These are phyloP conservation scores for Aspergillus luchuensis DNA, from an alignment of 2,329 filamentous ascomycete species.

Conservation along the genomic window DNA sequence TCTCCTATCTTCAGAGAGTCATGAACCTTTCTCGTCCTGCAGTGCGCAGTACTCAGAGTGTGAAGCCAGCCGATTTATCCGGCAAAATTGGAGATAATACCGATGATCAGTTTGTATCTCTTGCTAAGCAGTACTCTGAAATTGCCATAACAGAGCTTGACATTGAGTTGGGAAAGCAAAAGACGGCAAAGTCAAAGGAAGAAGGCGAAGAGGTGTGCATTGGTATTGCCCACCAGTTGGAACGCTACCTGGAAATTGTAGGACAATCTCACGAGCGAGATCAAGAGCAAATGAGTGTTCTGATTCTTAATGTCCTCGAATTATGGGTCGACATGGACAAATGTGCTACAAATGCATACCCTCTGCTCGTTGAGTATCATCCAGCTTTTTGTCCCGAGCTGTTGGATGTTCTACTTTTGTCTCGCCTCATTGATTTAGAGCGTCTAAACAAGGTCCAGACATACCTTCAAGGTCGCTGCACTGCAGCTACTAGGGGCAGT, in stretches of 20 bases:
- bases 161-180: neutral
- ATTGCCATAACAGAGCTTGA: slow-evolving; percentile 17
- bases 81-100: slow-evolving; percentile 10
- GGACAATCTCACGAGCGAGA: slow-evolving; percentile 45
- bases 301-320: slow-evolving; percentile 58
- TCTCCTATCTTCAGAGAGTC: slow-evolving; percentile 29
- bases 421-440: slow-evolving; percentile 50
- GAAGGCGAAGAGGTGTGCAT: slow-evolving; percentile 28
- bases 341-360: slow-evolving; percentile 45
- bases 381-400: slow-evolving; percentile 54
- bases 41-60: neutral
- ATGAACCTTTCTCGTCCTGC: neutral
- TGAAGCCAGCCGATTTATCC: neutral
- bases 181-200: neutral
- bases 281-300: slow-evolving; percentile 54
- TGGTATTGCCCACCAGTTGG: slow-evolving; percentile 37
- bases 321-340: slow-evolving; percentile 62
- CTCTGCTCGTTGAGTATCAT: slow-evolving; percentile 54
- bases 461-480: slow-evolving; percentile 49
- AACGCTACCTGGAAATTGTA: slow-evolving; percentile 38
- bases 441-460: slow-evolving; percentile 54
- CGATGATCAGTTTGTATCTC: slow-evolving; percentile 12
- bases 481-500: slow-evolving; percentile 15
- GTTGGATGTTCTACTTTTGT: slow-evolving; percentile 59
- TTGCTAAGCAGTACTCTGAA: slow-evolving; percentile 15